Conservation (phyloP, 768 basidiomycete genomes). For the Pleurotus tuoliensis region DNA sequence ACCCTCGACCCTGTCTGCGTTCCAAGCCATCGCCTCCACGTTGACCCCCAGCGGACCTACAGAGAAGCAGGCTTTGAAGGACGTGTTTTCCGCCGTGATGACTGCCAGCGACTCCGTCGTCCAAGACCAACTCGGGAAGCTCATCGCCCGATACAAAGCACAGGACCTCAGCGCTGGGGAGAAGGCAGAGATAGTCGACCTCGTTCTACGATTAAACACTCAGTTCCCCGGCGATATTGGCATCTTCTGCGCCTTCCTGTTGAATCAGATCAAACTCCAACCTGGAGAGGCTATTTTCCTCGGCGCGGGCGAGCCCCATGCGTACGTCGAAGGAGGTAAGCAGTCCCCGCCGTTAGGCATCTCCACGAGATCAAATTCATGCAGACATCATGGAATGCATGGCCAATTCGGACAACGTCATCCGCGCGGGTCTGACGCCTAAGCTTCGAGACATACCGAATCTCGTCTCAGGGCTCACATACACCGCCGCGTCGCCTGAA, state of each 20-base stretch:
- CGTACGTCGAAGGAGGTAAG: constrained; percentile 90
- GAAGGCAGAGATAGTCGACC: constrained; percentile 44
- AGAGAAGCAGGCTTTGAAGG: constrained; percentile 63
- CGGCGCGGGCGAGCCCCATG: constrained; percentile 95
- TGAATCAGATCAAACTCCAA: constrained; percentile 79
- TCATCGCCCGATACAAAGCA: constrained; percentile 62
- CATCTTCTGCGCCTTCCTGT: constrained; percentile 84
- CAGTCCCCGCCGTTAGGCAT: background rate
- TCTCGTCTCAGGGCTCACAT: constrained; percentile 83
- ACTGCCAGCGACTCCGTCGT: constrained; percentile 55
- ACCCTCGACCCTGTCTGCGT: constrained; percentile 42
- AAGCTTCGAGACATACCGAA: constrained; percentile 94
- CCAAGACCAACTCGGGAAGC: constrained; percentile 46
- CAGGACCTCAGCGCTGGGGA: constrained; percentile 36
- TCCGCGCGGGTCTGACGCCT: constrained; percentile 95
- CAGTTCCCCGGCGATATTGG: constrained; percentile 95
- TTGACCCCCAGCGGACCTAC: constrained; percentile 36
- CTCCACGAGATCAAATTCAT: background rate
- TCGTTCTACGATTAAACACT: constrained; percentile 56
- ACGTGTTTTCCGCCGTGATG: constrained; percentile 84
- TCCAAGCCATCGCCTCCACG: constrained; percentile 43
- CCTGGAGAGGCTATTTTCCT: constrained; percentile 93
- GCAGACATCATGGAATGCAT: constrained; percentile 98
- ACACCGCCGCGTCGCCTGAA: constrained; percentile 62
- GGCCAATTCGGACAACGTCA: constrained; percentile 99